Percentiles rank a stretch among this genome's conserved stretches.
Conservation (phyloP, 1,284 basidiomycete genomes). For the Cutaneotrichosporon cavernicola region DNA sequence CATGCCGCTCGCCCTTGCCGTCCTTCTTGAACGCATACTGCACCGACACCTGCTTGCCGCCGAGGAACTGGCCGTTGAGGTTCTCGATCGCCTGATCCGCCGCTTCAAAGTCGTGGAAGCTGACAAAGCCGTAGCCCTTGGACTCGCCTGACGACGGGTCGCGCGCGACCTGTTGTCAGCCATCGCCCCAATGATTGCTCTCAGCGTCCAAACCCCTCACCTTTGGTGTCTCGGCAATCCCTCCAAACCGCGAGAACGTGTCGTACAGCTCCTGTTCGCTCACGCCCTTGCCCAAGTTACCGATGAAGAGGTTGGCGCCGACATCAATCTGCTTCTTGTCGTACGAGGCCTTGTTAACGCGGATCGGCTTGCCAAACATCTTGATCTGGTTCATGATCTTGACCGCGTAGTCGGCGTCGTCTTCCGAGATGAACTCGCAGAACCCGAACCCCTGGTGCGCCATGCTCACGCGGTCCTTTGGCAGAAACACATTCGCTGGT, state of each 20-base stretch:
- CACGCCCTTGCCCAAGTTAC: slow-evolving; percentile 88
- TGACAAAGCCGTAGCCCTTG: slow-evolving; percentile 95
- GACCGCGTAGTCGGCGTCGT: slow-evolving; percentile 98
- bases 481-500: slow-evolving; percentile 92
- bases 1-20: slow-evolving; percentile 94
- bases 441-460: slow-evolving; percentile 98
- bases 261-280: slow-evolving; percentile 91
- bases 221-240: slow-evolving; percentile 91
- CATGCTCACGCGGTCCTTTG: slow-evolving; percentile 98
- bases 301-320: slow-evolving; percentile 95
- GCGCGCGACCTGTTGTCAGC: slow-evolving; percentile 70
- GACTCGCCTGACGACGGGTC: slow-evolving; percentile 80
- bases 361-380: slow-evolving; percentile 94
- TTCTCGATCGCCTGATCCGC: slow-evolving; percentile 94
- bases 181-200: not conserved
- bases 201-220: slow-evolving; percentile 56
- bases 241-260: slow-evolving; percentile 91
- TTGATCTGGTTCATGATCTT: slow-evolving; percentile 99
- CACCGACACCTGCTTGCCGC: slow-evolving; percentile 95
- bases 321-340: slow-evolving; percentile 98
- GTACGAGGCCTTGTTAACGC: slow-evolving; percentile 96
- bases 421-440: slow-evolving; percentile 96
- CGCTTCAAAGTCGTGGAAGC: slow-evolving; percentile 95
- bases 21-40: slow-evolving; percentile 99
- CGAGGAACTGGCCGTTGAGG: slow-evolving; percentile 95